Base-by-base conservation (phyloP, 1,284 basidiomycete species). In the Moniliophthora roreri region DNA sequence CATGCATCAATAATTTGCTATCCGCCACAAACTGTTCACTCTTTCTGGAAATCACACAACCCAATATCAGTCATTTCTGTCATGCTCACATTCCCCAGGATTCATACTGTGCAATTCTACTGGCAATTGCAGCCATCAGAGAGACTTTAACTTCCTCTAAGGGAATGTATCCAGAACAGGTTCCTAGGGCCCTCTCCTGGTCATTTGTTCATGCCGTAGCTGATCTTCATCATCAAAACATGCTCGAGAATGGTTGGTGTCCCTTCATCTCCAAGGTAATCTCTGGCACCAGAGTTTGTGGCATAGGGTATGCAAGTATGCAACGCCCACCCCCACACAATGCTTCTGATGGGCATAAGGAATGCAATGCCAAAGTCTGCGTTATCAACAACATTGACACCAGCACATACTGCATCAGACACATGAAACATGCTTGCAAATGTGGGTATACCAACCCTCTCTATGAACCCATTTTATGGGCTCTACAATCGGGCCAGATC, bases 241-340 rank as follows among this genome's bases (percentile, higher is more conserved):
- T 44, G 41, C 41, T 44, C 21, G 23, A 44, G 41, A 44, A 44
- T 11, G 42, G 42, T 26, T 45, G 42, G 42, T 45, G 42, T 24
- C 42, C 42, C 3, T 45, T 26, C 16, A 16, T 11, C 16, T 6
- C 28, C 42, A 45, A 13, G 9, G 28, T 45, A 3, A 16, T 45
- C 8, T 2, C 3, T 26, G 21, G 16, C 6, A 45, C 3, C 15
- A 24, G 42, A 4, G 28, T 28, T 26, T 28, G 20, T 45, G 42
- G 21, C 10, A 7, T 32, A 11, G 21, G 7, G 28, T 45, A 45
- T 28, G 42, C 42, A 9, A 45, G 21, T 24, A 45, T 5, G n/a
- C n/a, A n/a, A n/a, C n/a, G n/a, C n/a, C n/a, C n/a, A n/a, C n/a
- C n/a, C n/a, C n/a, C 28, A 32, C 28, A 26, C 21, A 13, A 7